A percentile compares a stretch with the other conserved stretches of the same genome.
These are phyloP conservation scores for Dalechampia spathulata DNA, from an alignment of 441 rosid species.

Conservation along the genomic window DNA sequence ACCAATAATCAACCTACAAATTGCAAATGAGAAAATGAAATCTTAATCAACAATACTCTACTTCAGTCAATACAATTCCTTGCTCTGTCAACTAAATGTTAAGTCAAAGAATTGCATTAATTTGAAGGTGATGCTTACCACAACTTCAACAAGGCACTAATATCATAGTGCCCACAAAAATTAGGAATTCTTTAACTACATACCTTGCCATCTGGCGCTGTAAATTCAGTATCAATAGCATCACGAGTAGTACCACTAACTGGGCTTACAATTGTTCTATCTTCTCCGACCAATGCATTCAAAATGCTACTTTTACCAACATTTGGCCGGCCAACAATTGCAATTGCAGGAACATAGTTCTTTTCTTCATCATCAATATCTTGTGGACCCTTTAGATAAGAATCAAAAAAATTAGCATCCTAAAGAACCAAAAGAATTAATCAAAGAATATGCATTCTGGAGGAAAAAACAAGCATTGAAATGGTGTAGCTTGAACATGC, in stretches of 20 bases:
- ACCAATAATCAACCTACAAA: background rate
- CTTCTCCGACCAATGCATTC: slow-evolving; percentile 95
- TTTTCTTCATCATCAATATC: slow-evolving; percentile 41
- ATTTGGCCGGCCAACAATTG: slow-evolving; percentile 94
- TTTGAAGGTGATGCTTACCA: background rate
- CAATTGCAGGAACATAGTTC: slow-evolving; percentile 75
- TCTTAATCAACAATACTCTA: background rate
- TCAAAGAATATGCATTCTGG: background rate
- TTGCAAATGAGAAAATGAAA: background rate
- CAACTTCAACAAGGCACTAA: background rate
- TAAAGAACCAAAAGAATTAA: background rate
- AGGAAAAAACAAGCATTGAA: background rate
- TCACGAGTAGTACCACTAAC: slow-evolving; percentile 98
- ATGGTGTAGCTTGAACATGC: background rate
- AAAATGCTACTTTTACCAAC: slow-evolving; percentile 98
- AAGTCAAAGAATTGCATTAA: too few species aligned
- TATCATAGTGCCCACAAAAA: background rate
- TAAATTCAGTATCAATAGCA: slow-evolving; percentile 90
- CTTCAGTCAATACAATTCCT: background rate
- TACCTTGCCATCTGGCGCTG: slow-evolving; percentile 88
- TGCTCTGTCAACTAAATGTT: background rate
- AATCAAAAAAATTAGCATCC: background rate
- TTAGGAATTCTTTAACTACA: slow-evolving; percentile 4
- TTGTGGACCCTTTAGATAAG: slow-evolving; percentile 37
- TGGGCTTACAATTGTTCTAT: slow-evolving; percentile 96